These are phyloP conservation scores for Botrytis galanthina DNA, from an alignment of 2,329 filamentous ascomycete species.

Conservation along the genomic window DNA sequence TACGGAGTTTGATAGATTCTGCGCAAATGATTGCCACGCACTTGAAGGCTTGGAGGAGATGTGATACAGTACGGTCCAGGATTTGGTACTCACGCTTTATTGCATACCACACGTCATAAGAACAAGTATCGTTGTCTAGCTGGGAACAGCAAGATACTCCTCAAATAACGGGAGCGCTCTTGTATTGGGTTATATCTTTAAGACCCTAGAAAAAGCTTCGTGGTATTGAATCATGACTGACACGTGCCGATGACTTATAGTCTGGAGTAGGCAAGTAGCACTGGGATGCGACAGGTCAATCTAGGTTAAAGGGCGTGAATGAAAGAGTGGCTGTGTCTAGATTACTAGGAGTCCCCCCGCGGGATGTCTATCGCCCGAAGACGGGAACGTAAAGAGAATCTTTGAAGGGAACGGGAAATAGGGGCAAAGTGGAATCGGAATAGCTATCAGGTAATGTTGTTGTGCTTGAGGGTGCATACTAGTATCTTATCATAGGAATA, in stretches of 20 bases:
- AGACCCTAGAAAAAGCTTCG: background rate
- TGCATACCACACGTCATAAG: background rate
- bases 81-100: background rate
- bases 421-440: background rate
- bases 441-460: background rate
- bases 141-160: background rate
- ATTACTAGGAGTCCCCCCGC: background rate
- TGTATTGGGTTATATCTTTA: background rate
- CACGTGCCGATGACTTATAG: background rate
- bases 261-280: background rate
- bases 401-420: background rate
- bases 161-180: background rate
- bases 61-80: too few relatives aligned
- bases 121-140: background rate
- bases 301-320: background rate
- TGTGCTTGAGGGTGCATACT: background rate
- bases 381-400: background rate
- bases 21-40: background rate
- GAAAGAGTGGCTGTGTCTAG: background rate
- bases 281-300: background rate
- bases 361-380: background rate
- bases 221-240: background rate
- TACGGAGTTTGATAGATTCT: background rate
- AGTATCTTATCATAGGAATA: background rate
- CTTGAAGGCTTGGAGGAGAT: background rate